Percentiles rank a stretch among this genome's conserved stretches.
Conservation (phyloP, 257 asterid genomes). For the Nicotiana paniculata region DNA sequence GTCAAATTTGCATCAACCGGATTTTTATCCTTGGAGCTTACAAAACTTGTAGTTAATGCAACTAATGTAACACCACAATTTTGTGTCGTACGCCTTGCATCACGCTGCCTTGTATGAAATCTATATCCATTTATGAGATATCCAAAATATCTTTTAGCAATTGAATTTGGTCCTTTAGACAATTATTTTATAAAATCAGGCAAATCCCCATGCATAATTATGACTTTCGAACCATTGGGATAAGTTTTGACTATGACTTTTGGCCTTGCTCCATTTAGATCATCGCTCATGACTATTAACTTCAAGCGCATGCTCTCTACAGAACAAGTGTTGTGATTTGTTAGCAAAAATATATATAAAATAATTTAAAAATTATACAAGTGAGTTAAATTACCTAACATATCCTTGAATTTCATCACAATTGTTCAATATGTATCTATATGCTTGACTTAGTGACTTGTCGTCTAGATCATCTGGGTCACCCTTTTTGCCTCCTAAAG, state of each 20-base stretch:
- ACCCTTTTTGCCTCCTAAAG: background rate
- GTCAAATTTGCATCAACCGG: too few species aligned
- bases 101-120: background rate
- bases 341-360: too few species aligned
- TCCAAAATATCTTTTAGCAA: background rate
- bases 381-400: too few species aligned
- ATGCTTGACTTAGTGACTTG: background rate
- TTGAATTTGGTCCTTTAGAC: background rate
- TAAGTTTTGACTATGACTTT: too few species aligned
- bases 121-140: background rate
- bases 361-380: too few species aligned
- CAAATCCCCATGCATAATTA: background rate
- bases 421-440: background rate
- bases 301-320: too few species aligned
- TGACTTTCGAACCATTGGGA: background rate
- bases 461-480: background rate
- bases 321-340: too few species aligned
- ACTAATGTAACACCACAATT: background rate
- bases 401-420: background rate
- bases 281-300: too few species aligned
- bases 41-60: background rate
- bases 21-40: too few species aligned
- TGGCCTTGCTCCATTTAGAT: too few species aligned
- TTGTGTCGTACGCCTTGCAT: background rate
- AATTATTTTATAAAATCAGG: background rate